A percentile compares a stretch with the other conserved stretches of the same genome.
Evolutionary conservation across 164 flowering plant species (phyloP).

Genomic region (Dillenia turbinata): DNA sequence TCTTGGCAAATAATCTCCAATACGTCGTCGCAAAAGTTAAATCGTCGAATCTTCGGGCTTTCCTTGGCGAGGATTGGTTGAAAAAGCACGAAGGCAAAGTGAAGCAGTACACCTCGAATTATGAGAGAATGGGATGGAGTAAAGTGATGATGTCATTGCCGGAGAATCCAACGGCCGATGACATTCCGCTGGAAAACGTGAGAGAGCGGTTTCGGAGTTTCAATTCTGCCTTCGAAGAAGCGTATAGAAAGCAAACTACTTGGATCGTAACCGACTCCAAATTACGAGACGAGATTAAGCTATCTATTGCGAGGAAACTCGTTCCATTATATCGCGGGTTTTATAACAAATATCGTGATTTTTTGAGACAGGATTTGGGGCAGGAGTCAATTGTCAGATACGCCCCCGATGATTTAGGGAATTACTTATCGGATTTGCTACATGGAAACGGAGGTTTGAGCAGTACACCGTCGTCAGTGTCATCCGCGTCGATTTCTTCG

Average conservation of each 20-base stretch:
- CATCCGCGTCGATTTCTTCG: conserved; percentile 12
- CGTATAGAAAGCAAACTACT: conserved; percentile 32
- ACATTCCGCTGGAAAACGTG: conserved; percentile 21
- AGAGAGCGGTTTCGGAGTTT: conserved; percentile 27
- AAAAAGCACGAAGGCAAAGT: conserved; percentile 38
- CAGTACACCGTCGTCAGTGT: conserved; percentile 23
- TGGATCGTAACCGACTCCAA: conserved; percentile 57
- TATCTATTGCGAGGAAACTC: conserved; percentile 30
- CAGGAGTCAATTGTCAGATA: conserved; percentile 33
- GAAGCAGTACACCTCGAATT: conserved; percentile 39
- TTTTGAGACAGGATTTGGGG: conserved; percentile 10
- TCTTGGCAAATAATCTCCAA: conserved; percentile 60
- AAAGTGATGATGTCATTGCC: conserved; percentile 42
- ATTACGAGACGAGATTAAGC: conserved; percentile 47
- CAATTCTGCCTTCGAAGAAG: conserved; percentile 43
- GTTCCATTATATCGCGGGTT: conserved; percentile 39
- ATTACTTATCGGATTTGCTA: conserved; percentile 68
- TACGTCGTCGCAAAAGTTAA: conserved; percentile 53
- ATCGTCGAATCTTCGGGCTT: conserved; percentile 28
- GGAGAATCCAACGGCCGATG: conserved; percentile 23
- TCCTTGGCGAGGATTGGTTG: conserved; percentile 59
- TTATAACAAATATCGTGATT: conserved; percentile 26
- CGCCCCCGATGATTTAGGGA: conserved; percentile 68
- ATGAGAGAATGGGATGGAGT: conserved; percentile 57
- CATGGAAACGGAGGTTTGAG: conserved; percentile 28